A percentile compares a stretch with the other conserved stretches of the same genome.
Evolutionary conservation across 768 basidiomycete genomes (phyloP).

Genomic region (Boletellus sp.): DNA sequence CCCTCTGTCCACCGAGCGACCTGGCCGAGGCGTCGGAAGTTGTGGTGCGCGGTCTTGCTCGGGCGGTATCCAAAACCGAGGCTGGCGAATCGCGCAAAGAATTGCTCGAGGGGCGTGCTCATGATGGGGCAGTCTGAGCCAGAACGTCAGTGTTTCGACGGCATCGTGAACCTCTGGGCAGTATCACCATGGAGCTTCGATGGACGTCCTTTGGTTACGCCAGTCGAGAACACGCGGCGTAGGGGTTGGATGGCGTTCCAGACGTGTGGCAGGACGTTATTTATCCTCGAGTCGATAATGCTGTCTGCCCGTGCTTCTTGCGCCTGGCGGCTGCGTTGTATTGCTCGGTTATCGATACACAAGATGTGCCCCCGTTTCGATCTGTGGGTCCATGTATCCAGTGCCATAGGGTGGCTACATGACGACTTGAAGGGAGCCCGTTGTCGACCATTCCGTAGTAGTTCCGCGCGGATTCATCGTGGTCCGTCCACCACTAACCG

Average conservation of each 20-base stretch:
- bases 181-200: no score
- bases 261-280: no score
- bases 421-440: no score
- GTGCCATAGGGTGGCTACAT: background rate
- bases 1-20: background rate
- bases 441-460: no score
- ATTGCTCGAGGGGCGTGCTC: conserved; percentile 20
- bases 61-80: conserved; percentile 14
- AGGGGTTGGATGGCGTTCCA: no score
- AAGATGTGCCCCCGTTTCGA: background rate
- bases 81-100: conserved; percentile 20
- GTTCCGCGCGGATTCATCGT: background rate
- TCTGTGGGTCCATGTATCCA: background rate
- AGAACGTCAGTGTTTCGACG: conserved; percentile 2
- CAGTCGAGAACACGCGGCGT: no score
- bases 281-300: background rate
- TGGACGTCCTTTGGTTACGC: no score
- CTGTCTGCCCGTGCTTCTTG: background rate
- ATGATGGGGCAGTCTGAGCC: conserved; percentile 3
- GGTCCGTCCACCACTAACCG: background rate
- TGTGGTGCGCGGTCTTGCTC: conserved; percentile 14
- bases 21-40: conserved; percentile 18
- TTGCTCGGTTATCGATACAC: no score
- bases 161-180: no score
- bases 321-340: no score